These are phyloP conservation scores for Amoeboaphelidium occidentale DNA, from an alignment of 371 early-diverging fungal species.

Conservation along the genomic window DNA sequence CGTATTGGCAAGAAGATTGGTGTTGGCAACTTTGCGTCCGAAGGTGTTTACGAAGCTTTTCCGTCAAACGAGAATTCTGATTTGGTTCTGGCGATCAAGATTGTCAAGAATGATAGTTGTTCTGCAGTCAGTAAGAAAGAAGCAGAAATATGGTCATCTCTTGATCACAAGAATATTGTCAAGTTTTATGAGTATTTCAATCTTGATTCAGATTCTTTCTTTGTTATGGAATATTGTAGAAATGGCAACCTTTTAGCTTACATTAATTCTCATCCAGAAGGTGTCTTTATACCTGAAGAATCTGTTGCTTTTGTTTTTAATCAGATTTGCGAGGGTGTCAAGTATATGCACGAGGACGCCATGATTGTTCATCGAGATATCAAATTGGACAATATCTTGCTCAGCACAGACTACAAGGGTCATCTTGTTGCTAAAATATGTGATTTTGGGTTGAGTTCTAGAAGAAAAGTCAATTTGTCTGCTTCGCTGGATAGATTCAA, in stretches of 20 bases:
- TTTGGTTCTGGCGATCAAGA: neutral
- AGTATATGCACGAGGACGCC: conserved; percentile 47
- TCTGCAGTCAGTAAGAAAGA: neutral
- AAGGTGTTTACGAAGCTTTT: neutral
- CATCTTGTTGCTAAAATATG: conserved; percentile 32
- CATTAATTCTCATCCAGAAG: neutral
- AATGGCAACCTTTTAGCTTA: neutral
- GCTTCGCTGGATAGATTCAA: neutral
- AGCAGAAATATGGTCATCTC: neutral
- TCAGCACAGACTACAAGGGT: conserved; percentile 14
- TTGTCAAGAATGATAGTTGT: neutral
- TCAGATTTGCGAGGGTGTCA: conserved; percentile 42
- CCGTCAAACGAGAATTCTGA: neutral
- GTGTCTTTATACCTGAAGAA: conserved; percentile 9
- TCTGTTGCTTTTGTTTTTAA: conserved; percentile 20
- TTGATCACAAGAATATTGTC: neutral
- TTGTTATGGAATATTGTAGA: neutral
- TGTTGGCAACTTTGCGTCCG: neutral
- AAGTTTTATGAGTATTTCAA: neutral
- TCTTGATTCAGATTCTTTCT: neutral
- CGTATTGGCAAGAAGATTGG: neutral
- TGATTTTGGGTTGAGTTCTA: conserved; percentile 64
- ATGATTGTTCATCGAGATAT: conserved; percentile 67
- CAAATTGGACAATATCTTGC: conserved; percentile 74
- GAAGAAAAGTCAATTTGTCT: neutral